Evolutionary conservation across 2,329 filamentous ascomycete genomes (phyloP).

Genomic region (Stagonosporopsis tanaceti): DNA sequence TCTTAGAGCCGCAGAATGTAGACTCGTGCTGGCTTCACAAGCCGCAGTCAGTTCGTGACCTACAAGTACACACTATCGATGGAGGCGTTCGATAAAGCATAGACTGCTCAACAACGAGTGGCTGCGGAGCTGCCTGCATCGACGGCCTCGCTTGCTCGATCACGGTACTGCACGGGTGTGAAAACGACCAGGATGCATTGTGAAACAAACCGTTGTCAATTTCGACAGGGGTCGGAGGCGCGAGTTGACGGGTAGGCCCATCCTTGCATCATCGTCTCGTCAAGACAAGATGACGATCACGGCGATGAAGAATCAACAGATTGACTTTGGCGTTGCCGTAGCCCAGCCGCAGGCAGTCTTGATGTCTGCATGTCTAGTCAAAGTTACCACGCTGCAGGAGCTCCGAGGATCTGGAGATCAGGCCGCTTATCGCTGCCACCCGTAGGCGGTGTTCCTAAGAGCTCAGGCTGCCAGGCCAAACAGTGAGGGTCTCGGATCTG

Average conservation of each 20-base stretch:
- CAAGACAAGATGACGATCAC: conserved; percentile 12
- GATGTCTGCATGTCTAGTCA: neutral
- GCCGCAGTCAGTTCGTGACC: neutral
- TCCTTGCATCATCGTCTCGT: conserved; percentile 30
- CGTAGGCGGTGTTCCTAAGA: conserved; percentile 11
- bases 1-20: conserved; percentile 3
- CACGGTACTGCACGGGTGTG: conserved; percentile 7
- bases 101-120: conserved; percentile 17
- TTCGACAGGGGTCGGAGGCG: conserved; percentile 26
- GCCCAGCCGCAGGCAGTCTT: neutral
- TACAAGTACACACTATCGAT: conserved; percentile 4
- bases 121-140: conserved; percentile 9
- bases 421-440: neutral
- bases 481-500: conserved; percentile 40
- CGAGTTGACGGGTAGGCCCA: conserved; percentile 22
- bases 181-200: conserved; percentile 27
- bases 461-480: conserved; percentile 41
- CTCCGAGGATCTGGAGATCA: neutral
- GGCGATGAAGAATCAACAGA: conserved; percentile 1
- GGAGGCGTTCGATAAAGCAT: conserved; percentile 16
- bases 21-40: neutral
- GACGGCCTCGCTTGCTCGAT: conserved; percentile 16
- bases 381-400: conserved; percentile 4
- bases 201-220: conserved; percentile 37
- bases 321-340: conserved; percentile 9